Conservation (phyloP, 208 protist genomes). For the Acanthamoeba polyphaga region DNA sequence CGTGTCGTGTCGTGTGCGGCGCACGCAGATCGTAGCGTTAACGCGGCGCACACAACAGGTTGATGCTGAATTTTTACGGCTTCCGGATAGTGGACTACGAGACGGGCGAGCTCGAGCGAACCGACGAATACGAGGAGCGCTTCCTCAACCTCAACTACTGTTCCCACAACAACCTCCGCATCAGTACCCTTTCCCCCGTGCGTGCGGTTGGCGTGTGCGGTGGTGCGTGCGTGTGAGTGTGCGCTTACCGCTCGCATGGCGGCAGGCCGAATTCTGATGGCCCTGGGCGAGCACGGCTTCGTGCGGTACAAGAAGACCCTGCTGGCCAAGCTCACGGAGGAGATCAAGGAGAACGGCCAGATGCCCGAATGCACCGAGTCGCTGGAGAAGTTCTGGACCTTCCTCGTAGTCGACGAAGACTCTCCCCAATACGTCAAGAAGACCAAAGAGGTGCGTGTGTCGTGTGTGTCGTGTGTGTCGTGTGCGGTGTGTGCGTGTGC, state of each 20-base stretch:
- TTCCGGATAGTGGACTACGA: not conserved
- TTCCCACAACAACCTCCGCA: constrained; percentile 71
- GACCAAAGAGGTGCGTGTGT: constrained; percentile 32
- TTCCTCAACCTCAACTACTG: constrained; percentile 69
- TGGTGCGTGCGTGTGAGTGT: not conserved
- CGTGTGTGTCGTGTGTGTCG: not conserved
- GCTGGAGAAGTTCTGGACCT: constrained; percentile 57
- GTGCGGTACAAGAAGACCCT: constrained; percentile 13
- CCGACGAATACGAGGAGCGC: constrained; percentile 38
- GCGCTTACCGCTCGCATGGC: not conserved
- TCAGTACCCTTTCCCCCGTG: not conserved
- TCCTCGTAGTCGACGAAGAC: constrained; percentile 50
- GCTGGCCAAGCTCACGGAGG: constrained; percentile 2
- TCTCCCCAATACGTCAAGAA: constrained; percentile 51
- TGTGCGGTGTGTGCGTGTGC: not conserved
- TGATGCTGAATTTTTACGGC: constrained; percentile 73
- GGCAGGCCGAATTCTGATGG: constrained; percentile 30
- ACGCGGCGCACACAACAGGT: not conserved
- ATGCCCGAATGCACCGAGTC: constrained; percentile 43
- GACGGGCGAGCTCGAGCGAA: constrained; percentile 37
- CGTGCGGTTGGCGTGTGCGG: not conserved
- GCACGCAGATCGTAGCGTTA: no score
- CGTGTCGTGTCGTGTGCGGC: not conserved
- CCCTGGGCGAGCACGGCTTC: constrained; percentile 46
- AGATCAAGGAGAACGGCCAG: constrained; percentile 29